phyloP scores from a whole-genome alignment of 2,329 filamentous ascomycete species.

The Phialemoniopsis sp. region DNA sequence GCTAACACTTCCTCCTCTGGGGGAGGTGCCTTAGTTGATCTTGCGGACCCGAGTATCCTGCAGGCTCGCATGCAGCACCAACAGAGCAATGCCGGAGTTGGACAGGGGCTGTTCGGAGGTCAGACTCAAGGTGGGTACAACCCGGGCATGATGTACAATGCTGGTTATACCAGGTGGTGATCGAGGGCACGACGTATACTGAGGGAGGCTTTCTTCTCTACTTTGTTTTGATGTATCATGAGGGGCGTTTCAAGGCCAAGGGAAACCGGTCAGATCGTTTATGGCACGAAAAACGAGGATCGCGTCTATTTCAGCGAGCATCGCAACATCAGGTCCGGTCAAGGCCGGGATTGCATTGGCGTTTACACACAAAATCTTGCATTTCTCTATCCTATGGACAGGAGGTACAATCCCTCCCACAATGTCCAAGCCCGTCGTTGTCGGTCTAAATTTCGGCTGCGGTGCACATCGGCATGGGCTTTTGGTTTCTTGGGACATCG shows the following conservation, averaged over 20 bases:
- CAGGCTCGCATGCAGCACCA: conserved; percentile 91
- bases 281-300: too few species aligned
- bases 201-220: conserved; percentile 7
- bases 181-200: conserved; percentile 21
- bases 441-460: too few species aligned
- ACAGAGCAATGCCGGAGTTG: conserved; percentile 76
- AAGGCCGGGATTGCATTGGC: conserved; percentile 10
- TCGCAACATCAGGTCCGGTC: conserved; percentile 9
- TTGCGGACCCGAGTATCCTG: conserved; percentile 99
- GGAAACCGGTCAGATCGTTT: conserved; percentile 6
- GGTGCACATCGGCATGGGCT: conserved; percentile 7
- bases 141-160: conserved; percentile 77
- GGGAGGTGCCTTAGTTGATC: conserved; percentile 99
- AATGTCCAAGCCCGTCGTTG: not conserved
- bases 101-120: conserved; percentile 86
- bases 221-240: conserved; percentile 12
- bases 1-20: conserved; percentile 99
- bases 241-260: conserved; percentile 9
- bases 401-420: not conserved
- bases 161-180: conserved; percentile 67
- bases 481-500: conserved; percentile 13
- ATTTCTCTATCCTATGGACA: conserved; percentile 6
- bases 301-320: conserved; percentile 13
- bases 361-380: conserved; percentile 12
- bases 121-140: conserved; percentile 95